Percentiles rank a stretch among this genome's conserved stretches.
These are phyloP conservation scores for Hypsizygus ulmarius DNA, from an alignment of 1,284 basidiomycete species.

Conservation along the genomic window DNA sequence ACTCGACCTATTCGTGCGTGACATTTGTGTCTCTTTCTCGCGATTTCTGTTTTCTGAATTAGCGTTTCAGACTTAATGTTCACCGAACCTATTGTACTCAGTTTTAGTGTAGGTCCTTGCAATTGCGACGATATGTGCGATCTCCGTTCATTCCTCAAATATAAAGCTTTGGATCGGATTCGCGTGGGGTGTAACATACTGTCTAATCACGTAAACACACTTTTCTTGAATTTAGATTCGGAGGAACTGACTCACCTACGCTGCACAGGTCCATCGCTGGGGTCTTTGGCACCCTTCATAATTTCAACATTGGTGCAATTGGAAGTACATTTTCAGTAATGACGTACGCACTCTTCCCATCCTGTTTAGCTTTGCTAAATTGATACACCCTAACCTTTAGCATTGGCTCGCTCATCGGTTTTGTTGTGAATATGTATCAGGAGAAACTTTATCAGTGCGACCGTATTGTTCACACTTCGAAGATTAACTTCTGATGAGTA, in stretches of 20 bases:
- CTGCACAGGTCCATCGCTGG: conserved; percentile 55
- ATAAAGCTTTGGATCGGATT: conserved; percentile 71
- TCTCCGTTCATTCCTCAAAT: neutral
- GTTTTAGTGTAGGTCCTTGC: conserved; percentile 57
- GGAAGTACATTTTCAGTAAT: conserved; percentile 62
- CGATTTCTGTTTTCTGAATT: neutral
- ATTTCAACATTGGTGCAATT: conserved; percentile 61
- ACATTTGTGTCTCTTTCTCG: neutral
- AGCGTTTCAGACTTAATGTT: conserved; percentile 49
- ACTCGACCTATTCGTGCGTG: conserved; percentile 65
- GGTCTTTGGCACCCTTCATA: conserved; percentile 60
- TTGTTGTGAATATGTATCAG: conserved; percentile 57
- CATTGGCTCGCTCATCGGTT: conserved; percentile 61
- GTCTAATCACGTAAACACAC: conserved; percentile 54
- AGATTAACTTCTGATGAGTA: conserved; percentile 10
- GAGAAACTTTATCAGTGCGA: conserved; percentile 63
- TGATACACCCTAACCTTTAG: conserved; percentile 38
- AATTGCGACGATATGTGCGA: neutral
- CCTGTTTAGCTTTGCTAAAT: conserved; percentile 1
- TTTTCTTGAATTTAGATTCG: neutral
- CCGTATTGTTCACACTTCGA: neutral
- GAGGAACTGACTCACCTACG: neutral
- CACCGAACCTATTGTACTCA: conserved; percentile 75
- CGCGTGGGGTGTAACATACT: conserved; percentile 77
- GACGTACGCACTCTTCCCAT: conserved; percentile 42